phyloP scores from a whole-genome alignment of 139 green algal genomes.

The Picochlorum sp. region DNA sequence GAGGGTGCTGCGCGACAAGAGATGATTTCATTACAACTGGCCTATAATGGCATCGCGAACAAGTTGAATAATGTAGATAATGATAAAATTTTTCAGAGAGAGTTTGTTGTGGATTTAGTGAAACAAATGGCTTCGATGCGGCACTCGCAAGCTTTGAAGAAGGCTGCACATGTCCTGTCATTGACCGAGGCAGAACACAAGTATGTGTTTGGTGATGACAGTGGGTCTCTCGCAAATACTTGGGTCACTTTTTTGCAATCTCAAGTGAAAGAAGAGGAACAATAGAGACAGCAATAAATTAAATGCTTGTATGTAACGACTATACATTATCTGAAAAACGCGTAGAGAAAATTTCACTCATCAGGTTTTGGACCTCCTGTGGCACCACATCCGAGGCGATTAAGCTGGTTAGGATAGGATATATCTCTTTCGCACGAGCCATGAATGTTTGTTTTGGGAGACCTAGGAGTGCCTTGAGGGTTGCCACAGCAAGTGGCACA shows the following conservation, averaged over 20 bases:
- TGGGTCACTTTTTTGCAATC: conserved; percentile 29
- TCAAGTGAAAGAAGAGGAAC: conserved; percentile 13
- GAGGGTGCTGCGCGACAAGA: conserved; percentile 4
- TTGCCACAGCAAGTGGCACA: conserved; percentile 54
- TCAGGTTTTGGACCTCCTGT: conserved; percentile 72
- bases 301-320: too few relatives aligned
- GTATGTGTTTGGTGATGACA: not conserved
- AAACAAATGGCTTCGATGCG: not conserved
- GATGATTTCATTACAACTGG: conserved; percentile 5
- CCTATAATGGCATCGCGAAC: not conserved
- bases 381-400: conserved; percentile 73
- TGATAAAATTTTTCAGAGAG: not conserved
- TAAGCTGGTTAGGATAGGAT: conserved; percentile 76
- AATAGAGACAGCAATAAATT: too few relatives aligned
- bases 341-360: conserved; percentile 70
- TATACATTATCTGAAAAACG: conserved; percentile 24
- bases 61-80: not conserved
- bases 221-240: conserved; percentile 11
- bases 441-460: conserved; percentile 59
- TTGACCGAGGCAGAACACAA: not conserved
- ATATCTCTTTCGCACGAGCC: conserved; percentile 65
- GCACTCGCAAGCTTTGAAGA: not conserved
- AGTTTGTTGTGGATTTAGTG: not conserved
- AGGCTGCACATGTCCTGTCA: not conserved
- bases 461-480: conserved; percentile 53